These are phyloP conservation scores for Pythium aquatile DNA, from an alignment of 352 stramenopile genomes.

Conservation along the genomic window DNA sequence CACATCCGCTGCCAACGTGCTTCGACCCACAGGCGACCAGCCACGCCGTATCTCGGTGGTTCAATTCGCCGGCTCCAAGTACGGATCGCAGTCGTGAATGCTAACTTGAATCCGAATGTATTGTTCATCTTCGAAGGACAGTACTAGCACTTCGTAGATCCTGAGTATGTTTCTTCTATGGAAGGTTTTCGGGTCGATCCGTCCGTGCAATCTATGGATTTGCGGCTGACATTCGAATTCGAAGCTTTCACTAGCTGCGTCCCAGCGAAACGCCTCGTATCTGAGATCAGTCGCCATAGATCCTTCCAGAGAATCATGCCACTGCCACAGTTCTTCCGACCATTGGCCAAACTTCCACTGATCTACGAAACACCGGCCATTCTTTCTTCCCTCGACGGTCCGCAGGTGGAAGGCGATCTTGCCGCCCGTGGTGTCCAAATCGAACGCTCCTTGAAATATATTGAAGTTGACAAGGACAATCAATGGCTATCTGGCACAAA, in stretches of 20 bases:
- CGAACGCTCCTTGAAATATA: too few species aligned
- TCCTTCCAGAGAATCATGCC: not conserved
- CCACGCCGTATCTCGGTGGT: not conserved
- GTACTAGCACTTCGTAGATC: too few species aligned
- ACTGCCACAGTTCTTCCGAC: not conserved
- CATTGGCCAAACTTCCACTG: not conserved
- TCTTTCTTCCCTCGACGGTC: not conserved
- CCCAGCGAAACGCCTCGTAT: not conserved
- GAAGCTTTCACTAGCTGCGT: not conserved
- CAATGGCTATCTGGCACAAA: too few species aligned
- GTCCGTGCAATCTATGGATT: not conserved
- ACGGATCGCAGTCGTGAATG: too few species aligned
- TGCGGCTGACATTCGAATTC: not conserved
- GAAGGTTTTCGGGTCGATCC: not conserved
- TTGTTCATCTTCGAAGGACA: too few species aligned
- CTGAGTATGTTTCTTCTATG: not conserved
- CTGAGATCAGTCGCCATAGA: not conserved
- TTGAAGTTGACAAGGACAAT: too few species aligned
- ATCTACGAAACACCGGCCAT: not conserved
- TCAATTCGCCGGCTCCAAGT: not conserved
- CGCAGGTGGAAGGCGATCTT: not conserved
- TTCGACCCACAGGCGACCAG: constrained; percentile 5
- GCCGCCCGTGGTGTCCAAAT: too few species aligned
- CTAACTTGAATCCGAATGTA: too few species aligned
- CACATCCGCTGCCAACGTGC: constrained; percentile 5